phyloP scores from a whole-genome alignment of 805 yeast genomes.

The Wickerhamomyces alni region DNA sequence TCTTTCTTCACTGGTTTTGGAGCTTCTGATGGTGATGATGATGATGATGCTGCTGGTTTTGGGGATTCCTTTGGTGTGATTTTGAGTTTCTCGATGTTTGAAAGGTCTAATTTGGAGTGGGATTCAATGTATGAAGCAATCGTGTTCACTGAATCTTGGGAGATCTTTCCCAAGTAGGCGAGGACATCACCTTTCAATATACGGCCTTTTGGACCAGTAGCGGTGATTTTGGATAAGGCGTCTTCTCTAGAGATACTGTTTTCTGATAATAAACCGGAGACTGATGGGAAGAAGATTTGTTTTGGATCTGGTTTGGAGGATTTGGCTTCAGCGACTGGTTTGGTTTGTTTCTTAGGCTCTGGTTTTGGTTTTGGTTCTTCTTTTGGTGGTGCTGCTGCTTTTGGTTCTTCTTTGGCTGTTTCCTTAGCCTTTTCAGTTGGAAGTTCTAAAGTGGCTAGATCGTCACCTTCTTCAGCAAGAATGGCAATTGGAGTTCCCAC shows the following conservation, averaged over 20 bases:
- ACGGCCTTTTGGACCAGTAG: constrained; percentile 88
- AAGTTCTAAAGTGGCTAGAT: constrained; percentile 52
- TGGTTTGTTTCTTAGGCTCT: constrained; percentile 2
- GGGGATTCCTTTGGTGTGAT: constrained; percentile 22
- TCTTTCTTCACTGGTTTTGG: constrained; percentile 25
- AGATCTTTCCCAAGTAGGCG: constrained; percentile 71
- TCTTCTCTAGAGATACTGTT: constrained; percentile 62
- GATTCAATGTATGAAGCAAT: constrained; percentile 52
- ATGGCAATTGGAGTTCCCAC: constrained; percentile 92
- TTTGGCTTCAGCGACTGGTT: constrained; percentile 17
- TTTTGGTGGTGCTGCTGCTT: constrained; percentile 5
- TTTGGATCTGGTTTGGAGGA: constrained; percentile 49
- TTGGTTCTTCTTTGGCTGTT: background rate
- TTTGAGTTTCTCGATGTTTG: constrained; percentile 45
- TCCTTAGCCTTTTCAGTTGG: constrained; percentile 33
- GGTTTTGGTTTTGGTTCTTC: constrained; percentile 10
- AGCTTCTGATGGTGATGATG: constrained; percentile 9
- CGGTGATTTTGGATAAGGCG: constrained; percentile 65
- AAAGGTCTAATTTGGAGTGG: constrained; percentile 62
- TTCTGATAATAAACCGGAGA: constrained; percentile 53
- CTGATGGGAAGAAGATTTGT: constrained; percentile 77
- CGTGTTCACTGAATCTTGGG: constrained; percentile 43
- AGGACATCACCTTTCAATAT: constrained; percentile 87
- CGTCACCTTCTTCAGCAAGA: constrained; percentile 85
- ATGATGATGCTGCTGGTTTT: constrained; percentile 14